Evolutionary conservation across 768 basidiomycete genomes (phyloP), one percentile per base, ranked within the genome.

Genomic region (Gelatoporia subvermispora): DNA sequence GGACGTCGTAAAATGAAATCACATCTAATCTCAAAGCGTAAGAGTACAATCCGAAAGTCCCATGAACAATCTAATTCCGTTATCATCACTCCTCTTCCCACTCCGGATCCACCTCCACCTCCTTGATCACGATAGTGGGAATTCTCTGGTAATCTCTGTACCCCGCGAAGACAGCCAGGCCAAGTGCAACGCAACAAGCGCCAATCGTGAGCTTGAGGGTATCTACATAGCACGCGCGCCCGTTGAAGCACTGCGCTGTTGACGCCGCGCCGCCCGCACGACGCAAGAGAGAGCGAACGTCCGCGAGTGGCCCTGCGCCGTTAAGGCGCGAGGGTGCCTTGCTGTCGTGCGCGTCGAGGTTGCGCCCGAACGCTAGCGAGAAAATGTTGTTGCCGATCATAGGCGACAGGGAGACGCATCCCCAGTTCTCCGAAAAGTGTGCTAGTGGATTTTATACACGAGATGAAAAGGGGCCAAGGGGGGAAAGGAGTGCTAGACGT

Each of bases 361-460:
- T 85, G 41, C 71, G 73, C 4, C 93, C 93, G 57, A 93, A 94
- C 38, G 83, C 70, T 44, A 94, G 56, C n/a, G 89, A 91, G 64
- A 92, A 88, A 1, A 93, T 40, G 66, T 93, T 94, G 0, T 85
- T 85, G 3, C 85, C 88, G 5, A 84, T n/a, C 46, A 91, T 67
- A 1, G 93, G 89, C 1, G 87, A 77, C 41, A 90, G 66, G 17
- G 80, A 78, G 21, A 87, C 71, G 60, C 78, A 88, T 8, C 91
- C 91, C 86, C 85, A 92, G 65, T 93, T 93, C 68, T 93, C 85
- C 1, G 83, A 84, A 56, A 88, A 86, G 60, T 86, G 85, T 11
- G 72, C 82, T 84, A 54, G 37, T 37, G 16, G n/a, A 15, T 45
- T 40, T 41, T 31, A 23, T 40, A 24, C 48, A 31, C 21, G 21